phyloP scores from a whole-genome alignment of 192 early-diverging fungal species.

The Mortierella hygrophila region DNA sequence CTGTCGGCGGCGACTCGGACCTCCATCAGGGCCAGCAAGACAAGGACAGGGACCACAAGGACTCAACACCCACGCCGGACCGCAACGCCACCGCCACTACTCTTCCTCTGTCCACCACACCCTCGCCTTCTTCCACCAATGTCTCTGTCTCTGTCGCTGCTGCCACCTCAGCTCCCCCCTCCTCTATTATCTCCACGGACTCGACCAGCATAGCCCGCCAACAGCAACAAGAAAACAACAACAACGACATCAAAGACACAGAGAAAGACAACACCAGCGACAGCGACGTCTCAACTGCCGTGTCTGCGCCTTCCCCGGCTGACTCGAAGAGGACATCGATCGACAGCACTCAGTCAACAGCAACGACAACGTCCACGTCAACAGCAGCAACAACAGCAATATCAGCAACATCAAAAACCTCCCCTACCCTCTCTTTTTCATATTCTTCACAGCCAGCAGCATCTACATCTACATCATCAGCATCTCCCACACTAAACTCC shows the following conservation, averaged over 20 bases:
- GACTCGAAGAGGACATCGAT: background rate
- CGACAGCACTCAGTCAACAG: background rate
- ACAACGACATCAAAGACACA: background rate
- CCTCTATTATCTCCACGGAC: slow-evolving; percentile 20
- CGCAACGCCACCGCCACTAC: background rate
- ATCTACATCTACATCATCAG: slow-evolving; percentile 9
- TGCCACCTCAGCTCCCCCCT: slow-evolving; percentile 10
- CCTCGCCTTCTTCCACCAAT: background rate
- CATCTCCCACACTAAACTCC: slow-evolving; percentile 4
- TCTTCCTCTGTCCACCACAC: background rate
- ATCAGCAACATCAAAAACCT: slow-evolving; percentile 3
- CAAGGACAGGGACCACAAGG: background rate
- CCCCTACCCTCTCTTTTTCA: slow-evolving; percentile 23
- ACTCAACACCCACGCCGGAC: background rate
- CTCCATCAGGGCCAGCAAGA: slow-evolving; percentile 16
- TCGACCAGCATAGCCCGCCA: background rate
- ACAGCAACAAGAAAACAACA: background rate
- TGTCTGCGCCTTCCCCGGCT: slow-evolving; percentile 6
- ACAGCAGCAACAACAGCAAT: slow-evolving; percentile 1
- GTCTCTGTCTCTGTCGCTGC: slow-evolving; percentile 26
- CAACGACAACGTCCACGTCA: slow-evolving; percentile 3
- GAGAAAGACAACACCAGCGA: background rate
- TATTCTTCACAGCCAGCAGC: slow-evolving; percentile 14
- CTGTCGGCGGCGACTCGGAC: slow-evolving; percentile 13
- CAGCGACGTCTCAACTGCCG: background rate